Evolutionary conservation across 73 alveolate species (phyloP).

Genomic region (Blepharisma stoltei): DNA sequence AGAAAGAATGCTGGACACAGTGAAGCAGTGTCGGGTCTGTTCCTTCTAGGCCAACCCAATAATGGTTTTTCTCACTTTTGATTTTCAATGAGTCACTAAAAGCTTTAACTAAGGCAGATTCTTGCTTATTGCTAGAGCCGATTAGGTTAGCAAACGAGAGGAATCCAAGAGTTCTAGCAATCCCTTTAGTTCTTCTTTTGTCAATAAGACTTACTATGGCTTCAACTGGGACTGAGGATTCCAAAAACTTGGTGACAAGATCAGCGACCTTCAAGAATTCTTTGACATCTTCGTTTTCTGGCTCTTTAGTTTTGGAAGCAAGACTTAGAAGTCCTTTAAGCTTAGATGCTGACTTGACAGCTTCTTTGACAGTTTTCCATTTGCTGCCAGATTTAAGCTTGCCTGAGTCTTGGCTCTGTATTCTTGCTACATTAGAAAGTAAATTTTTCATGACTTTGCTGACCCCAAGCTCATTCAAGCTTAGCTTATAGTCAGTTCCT

Average conservation of each 20-base stretch:
- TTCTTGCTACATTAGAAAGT: background rate
- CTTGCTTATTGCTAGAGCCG: background rate
- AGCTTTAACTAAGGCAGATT: background rate
- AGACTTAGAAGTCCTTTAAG: constrained; percentile 14
- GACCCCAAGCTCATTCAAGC: constrained; percentile 17
- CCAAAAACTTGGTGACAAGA: constrained; percentile 4
- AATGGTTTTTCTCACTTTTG: background rate
- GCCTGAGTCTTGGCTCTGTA: background rate
- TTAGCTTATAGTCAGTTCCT: constrained; percentile 14
- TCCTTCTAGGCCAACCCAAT: constrained; percentile 15
- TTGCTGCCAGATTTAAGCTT: constrained; percentile 10
- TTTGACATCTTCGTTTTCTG: constrained; percentile 15
- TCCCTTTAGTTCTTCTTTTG: constrained; percentile 14
- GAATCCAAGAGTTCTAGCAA: constrained; percentile 23
- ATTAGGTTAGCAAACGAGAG: background rate
- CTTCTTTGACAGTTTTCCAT: constrained; percentile 26
- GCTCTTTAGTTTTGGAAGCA: background rate
- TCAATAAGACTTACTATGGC: background rate
- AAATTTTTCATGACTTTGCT: constrained; percentile 14
- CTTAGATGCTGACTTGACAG: background rate
- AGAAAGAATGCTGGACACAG: background rate
- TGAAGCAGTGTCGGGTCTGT: background rate
- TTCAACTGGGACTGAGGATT: background rate
- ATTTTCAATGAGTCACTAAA: background rate
- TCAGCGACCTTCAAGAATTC: constrained; percentile 26